phyloP scores from a whole-genome alignment of 306 rosid species.

The Hippophae rhamnoides region DNA sequence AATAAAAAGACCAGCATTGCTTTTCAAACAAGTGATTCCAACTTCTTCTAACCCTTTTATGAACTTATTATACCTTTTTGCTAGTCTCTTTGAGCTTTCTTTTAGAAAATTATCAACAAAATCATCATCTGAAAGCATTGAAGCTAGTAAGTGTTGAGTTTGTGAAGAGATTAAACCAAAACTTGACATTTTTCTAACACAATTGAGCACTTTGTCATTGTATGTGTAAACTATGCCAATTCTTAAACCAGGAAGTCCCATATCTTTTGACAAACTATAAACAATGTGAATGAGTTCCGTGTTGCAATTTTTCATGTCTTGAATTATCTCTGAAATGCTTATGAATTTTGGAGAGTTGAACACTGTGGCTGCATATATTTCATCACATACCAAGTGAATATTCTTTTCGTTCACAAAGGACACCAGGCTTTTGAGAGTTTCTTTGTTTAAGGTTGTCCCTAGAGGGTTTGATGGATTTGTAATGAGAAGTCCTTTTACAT shows the following conservation, averaged over 20 bases:
- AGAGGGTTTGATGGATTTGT: conserved; percentile 91
- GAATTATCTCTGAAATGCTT: conserved; percentile 52
- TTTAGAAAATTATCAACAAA: conserved; percentile 36
- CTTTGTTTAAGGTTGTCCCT: conserved; percentile 55
- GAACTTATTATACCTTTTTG: conserved; percentile 27
- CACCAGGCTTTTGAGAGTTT: conserved; percentile 50
- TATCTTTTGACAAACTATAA: conserved; percentile 75
- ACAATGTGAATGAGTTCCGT: conserved; percentile 58
- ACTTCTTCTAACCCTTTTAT: conserved; percentile 45
- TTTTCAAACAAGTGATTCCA: conserved; percentile 47
- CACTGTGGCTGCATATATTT: conserved; percentile 80
- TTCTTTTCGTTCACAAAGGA: conserved; percentile 46
- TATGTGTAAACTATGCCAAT: conserved; percentile 87
- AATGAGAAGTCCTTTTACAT: conserved; percentile 61
- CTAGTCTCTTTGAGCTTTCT: conserved; percentile 50
- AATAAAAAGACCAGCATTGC: conserved; percentile 64
- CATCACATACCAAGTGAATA: conserved; percentile 79
- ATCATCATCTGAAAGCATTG: conserved; percentile 54
- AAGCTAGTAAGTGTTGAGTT: conserved; percentile 58
- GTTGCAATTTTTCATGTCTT: conserved; percentile 38
- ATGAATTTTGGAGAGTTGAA: conserved; percentile 41
- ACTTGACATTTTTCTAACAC: conserved; percentile 83
- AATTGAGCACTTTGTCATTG: conserved; percentile 51
- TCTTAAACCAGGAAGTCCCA: conserved; percentile 85
- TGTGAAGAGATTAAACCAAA: conserved; percentile 75